Evolutionary conservation across 345 rosid species (phyloP), one percentile per base, ranked within the genome.

Genomic region (Lumnitzera racemosa): DNA sequence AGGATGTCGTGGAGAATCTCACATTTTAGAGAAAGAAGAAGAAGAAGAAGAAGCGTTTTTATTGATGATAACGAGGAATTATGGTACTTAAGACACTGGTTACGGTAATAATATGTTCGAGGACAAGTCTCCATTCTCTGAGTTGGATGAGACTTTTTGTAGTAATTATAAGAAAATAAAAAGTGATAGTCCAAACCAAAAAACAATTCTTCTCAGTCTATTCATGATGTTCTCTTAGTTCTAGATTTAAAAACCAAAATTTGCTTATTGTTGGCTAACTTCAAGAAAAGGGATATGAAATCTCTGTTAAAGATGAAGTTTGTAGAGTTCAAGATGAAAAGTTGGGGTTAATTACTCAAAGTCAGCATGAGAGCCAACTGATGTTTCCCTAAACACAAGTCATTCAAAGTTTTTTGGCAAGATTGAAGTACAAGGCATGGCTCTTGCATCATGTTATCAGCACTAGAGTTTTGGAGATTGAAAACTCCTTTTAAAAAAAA

Each of bases 41-140:
- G 46, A 57, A 16, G 59, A n/a, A 20, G 20, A 20, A 9, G 57
- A 61, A 49, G 59, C 57, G 23, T 60, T 53, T 0, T 25, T 69
- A 20, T 1, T 69, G 17, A 15, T 70, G 16, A 58, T 70, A 68
- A 1, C 0, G 24, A 57, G 4, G 61, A 54, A 47, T 46, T 24
- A 0, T 57, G 61, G 65, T 67, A 49, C 13, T 2, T 72, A 0
- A 20, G 51, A 72, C 15, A 52, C 55, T 0, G 46, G 65, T 0
- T 72, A 61, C 13, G 11, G 3, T 15, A 72, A 66, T 16, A 53
- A 65, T 2, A 61, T 61, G 70, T 46, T 58, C 20, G 57, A 47
- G 1, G 15, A 61, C 12, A 47, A 15, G 1, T 0, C 15, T 0
- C 15, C 50, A 46, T 62, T 67, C 46, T 11, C 3, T 13, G 8